Conservation (phyloP, 2,329 filamentous ascomycete genomes). For the Nemania diffusa region DNA sequence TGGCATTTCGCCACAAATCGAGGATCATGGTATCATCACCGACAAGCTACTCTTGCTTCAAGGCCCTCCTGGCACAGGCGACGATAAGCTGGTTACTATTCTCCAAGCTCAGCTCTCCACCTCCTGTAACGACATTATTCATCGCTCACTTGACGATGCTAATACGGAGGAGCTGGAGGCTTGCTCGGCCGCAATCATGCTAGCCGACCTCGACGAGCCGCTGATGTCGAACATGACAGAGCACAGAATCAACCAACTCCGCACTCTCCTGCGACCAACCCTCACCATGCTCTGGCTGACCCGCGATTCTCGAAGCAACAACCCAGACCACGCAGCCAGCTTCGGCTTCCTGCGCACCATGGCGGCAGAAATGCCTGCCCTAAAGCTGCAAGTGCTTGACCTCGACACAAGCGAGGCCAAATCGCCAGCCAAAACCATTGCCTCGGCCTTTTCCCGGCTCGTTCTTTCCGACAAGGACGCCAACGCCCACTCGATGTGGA, state of each 20-base stretch:
- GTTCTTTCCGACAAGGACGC: neutral
- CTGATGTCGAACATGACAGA: constrained; percentile 51
- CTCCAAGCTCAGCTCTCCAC: constrained; percentile 41
- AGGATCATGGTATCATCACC: constrained; percentile 19
- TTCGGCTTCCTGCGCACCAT: constrained; percentile 49
- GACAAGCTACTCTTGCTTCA: constrained; percentile 51
- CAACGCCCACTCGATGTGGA: constrained; percentile 41
- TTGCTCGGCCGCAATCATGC: constrained; percentile 50
- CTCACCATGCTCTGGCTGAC: constrained; percentile 47
- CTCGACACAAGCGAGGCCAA: constrained; percentile 35
- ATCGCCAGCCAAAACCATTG: constrained; percentile 31
- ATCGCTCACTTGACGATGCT: constrained; percentile 45
- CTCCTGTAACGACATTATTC: constrained; percentile 38
- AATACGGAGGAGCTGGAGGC: constrained; percentile 35
- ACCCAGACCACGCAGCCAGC: constrained; percentile 45
- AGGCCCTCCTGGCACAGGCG: constrained; percentile 34
- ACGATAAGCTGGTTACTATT: constrained; percentile 33
- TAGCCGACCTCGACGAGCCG: constrained; percentile 52
- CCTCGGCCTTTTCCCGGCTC: constrained; percentile 38
- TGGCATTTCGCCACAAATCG: constrained; percentile 2
- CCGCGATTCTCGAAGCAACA: constrained; percentile 33
- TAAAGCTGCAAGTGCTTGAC: constrained; percentile 46
- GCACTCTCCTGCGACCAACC: constrained; percentile 39
- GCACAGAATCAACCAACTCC: constrained; percentile 43
- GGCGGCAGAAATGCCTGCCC: constrained; percentile 44